phyloP scores from a whole-genome alignment of 768 basidiomycete species.

The Agaricus blazei region DNA sequence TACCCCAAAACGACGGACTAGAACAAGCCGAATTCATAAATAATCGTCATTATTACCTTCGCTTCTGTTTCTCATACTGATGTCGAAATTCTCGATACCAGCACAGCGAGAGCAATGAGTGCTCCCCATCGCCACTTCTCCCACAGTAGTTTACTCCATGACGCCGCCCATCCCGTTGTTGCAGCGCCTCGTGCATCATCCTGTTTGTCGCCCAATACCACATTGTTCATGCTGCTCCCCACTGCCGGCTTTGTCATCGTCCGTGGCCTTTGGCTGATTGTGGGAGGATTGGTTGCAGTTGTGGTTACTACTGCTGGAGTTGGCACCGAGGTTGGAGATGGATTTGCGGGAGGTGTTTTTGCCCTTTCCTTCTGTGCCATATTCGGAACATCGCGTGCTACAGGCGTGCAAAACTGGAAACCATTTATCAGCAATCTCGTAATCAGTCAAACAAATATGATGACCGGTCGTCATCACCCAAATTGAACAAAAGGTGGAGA shows the following conservation, averaged over 20 bases:
- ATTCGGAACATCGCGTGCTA: constrained; percentile 76
- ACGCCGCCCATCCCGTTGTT: constrained; percentile 50
- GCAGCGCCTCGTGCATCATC: constrained; percentile 21
- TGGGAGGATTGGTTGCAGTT: background rate
- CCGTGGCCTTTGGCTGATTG: constrained; percentile 6
- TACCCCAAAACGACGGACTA: too few species aligned
- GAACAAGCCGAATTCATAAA: background rate
- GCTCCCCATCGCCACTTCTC: constrained; percentile 86
- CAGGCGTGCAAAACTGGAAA: constrained; percentile 61
- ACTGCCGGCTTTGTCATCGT: constrained; percentile 9
- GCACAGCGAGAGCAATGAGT: constrained; percentile 69
- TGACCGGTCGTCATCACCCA: constrained; percentile 2
- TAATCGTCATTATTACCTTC: background rate
- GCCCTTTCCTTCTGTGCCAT: constrained; percentile 84
- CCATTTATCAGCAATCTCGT: background rate
- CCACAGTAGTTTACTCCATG: constrained; percentile 64
- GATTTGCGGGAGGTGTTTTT: constrained; percentile 26
- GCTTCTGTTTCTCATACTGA: constrained; percentile 21
- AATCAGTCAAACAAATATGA: constrained; percentile 3
- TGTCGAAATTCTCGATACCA: constrained; percentile 73
- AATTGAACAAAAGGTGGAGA: constrained; percentile 11
- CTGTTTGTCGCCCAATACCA: constrained; percentile 17
- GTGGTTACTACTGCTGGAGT: background rate
- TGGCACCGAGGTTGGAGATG: constrained; percentile 12
- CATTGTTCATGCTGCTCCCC: background rate